These are phyloP conservation scores for Polytrichum formosum DNA, from an alignment of 225 moss, liverwort and hornwort genomes.

Conservation along the genomic window DNA sequence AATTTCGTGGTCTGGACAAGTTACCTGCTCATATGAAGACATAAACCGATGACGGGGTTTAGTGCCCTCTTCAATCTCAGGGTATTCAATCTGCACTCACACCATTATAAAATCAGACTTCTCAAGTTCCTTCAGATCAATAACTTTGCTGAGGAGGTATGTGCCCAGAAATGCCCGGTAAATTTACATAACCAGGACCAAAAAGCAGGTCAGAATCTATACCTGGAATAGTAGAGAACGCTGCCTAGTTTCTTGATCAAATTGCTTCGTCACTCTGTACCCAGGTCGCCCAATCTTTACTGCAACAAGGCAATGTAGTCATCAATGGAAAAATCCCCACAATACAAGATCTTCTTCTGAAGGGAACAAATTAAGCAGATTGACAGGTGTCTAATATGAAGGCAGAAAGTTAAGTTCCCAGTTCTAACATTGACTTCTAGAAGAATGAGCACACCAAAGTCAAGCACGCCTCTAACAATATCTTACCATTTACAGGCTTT, in stretches of 20 bases:
- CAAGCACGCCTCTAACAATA: no score
- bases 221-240: conserved; percentile 95
- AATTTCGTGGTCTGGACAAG: neutral
- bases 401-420: no score
- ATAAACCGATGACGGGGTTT: conserved; percentile 96
- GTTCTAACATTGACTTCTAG: no score
- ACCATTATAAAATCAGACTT: neutral
- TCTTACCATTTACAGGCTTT: no score
- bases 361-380: neutral
- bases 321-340: no score
- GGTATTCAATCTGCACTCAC: conserved; percentile 79
- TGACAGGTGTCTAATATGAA: no score
- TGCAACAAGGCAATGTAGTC: conserved; percentile 19
- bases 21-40: conserved; percentile 99
- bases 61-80: conserved; percentile 84
- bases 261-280: conserved; percentile 95
- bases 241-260: conserved; percentile 83
- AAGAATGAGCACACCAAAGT: no score
- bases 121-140: neutral
- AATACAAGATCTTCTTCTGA: no score
- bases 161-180: no score
- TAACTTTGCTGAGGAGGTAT: no score
- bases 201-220: neutral
- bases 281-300: conserved; percentile 99
- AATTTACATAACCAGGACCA: no score